Evolutionary conservation across 2,329 filamentous ascomycete genomes (phyloP).

Genomic region (Penicillium hordei): DNA sequence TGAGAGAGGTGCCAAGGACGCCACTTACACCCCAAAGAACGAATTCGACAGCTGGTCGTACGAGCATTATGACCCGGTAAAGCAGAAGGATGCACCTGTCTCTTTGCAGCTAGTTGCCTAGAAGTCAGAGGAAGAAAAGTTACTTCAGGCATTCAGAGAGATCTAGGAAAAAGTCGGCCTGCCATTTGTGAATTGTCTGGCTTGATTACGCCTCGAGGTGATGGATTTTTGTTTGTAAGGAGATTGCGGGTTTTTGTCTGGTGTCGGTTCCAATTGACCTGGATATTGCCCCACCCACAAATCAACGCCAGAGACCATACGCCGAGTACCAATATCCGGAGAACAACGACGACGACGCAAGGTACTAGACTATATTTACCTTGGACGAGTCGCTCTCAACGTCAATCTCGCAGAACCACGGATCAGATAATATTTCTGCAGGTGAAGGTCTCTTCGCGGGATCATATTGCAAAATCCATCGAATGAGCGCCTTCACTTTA

Average conservation of each 20-base stretch:
- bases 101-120: constrained; percentile 56
- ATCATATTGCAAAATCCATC: constrained; percentile 33
- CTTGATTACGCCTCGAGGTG: background rate
- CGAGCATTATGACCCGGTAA: constrained; percentile 36
- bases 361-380: constrained; percentile 1
- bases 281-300: too few species aligned
- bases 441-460: constrained; percentile 30
- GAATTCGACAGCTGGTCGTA: constrained; percentile 23
- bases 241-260: background rate
- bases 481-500: constrained; percentile 28
- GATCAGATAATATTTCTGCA: constrained; percentile 28
- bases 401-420: constrained; percentile 30
- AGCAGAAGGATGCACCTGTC: constrained; percentile 52
- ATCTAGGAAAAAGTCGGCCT: constrained; percentile 28
- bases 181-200: constrained; percentile 8
- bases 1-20: constrained; percentile 25
- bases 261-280: too few species aligned
- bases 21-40: background rate
- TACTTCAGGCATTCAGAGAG: constrained; percentile 37
- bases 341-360: background rate
- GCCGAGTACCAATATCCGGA: background rate
- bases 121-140: constrained; percentile 56
- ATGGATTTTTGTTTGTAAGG: background rate
- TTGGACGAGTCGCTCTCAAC: constrained; percentile 8
- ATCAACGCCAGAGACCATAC: too few species aligned